Percentiles rank a stretch among this genome's conserved stretches.
These are phyloP conservation scores for Periconia sp. DNA, from an alignment of 2,329 filamentous ascomycete genomes.

Conservation along the genomic window DNA sequence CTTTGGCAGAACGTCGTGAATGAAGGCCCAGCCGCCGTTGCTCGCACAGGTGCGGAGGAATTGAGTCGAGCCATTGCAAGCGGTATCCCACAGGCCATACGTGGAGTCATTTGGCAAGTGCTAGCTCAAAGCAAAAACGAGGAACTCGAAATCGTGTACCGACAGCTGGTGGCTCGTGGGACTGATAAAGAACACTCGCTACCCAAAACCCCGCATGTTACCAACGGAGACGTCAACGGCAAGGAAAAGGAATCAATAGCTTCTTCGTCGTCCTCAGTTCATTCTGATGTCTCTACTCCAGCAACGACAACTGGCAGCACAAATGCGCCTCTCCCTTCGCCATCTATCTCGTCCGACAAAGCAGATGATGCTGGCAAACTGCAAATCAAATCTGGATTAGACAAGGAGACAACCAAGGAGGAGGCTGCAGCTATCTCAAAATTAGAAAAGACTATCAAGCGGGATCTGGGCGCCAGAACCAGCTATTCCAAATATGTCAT, in stretches of 20 bases:
- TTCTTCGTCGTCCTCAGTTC: conserved; percentile 83
- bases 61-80: conserved; percentile 87
- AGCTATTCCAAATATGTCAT: conserved; percentile 97
- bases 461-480: conserved; percentile 87
- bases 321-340: conserved; percentile 45
- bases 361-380: conserved; percentile 66
- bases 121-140: conserved; percentile 93
- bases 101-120: conserved; percentile 99
- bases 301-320: conserved; percentile 54
- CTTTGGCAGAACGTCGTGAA: conserved; percentile 96
- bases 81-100: conserved; percentile 91
- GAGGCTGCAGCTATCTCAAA: conserved; percentile 73
- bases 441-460: conserved; percentile 87
- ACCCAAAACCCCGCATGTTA: conserved; percentile 23
- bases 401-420: conserved; percentile 78
- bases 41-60: conserved; percentile 84
- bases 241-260: conserved; percentile 68
- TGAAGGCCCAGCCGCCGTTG: conserved; percentile 85
- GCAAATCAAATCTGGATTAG: conserved; percentile 64
- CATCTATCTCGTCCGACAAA: conserved; percentile 57
- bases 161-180: conserved; percentile 75
- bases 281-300: conserved; percentile 72
- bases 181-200: conserved; percentile 69
- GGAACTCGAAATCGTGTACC: conserved; percentile 84
- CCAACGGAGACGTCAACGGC: conserved; percentile 53